These are phyloP conservation scores for Penicillium sp. DNA, from an alignment of 2,329 filamentous ascomycete species.

Conservation along the genomic window DNA sequence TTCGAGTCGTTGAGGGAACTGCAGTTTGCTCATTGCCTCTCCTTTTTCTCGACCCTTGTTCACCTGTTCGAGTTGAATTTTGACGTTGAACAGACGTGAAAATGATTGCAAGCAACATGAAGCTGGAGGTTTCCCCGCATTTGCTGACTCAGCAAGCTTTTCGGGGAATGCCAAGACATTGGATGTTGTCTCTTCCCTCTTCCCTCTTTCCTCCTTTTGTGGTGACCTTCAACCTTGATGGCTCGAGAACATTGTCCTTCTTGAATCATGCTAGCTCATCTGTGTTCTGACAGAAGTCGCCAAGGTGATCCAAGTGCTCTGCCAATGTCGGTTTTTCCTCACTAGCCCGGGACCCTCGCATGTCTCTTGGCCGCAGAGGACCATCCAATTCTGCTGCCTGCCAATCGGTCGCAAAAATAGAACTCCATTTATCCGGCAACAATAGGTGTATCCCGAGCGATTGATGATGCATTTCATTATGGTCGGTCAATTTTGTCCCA, in stretches of 20 bases:
- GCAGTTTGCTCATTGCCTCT: background rate
- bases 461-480: background rate
- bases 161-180: no score
- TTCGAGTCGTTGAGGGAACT: background rate
- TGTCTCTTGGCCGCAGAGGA: background rate
- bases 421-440: background rate
- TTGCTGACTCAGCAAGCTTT: conserved; percentile 17
- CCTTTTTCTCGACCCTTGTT: no score
- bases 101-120: background rate
- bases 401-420: conserved; percentile 13
- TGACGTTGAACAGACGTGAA: background rate
- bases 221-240: background rate
- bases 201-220: background rate
- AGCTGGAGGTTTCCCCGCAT: conserved; percentile 20
- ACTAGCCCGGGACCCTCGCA: background rate
- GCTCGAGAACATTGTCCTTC: background rate
- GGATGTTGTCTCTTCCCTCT: no score
- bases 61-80: background rate
- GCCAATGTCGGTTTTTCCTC: background rate
- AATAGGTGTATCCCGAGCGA: background rate
- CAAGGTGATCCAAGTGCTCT: background rate
- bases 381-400: conserved; percentile 23
- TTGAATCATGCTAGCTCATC: background rate
- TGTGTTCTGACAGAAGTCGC: background rate
- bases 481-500: background rate